A percentile compares a stretch with the other conserved stretches of the same genome.
phyloP scores from a whole-genome alignment of 208 protist genomes.

The Trypanosoma conorhini region DNA sequence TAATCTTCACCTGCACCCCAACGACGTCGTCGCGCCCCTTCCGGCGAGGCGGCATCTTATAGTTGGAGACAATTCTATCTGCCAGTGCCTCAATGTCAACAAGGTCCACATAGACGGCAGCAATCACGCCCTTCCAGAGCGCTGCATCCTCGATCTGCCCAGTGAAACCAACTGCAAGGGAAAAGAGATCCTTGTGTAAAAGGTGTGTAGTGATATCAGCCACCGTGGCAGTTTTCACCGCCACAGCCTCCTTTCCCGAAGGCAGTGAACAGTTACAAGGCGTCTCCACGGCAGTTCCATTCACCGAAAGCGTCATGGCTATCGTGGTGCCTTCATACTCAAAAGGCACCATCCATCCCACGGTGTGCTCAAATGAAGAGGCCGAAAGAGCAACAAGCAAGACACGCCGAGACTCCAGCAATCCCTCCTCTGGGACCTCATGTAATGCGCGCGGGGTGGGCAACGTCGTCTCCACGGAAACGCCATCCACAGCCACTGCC shows the following conservation, averaged over 20 bases:
- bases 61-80: slow-evolving; percentile 45
- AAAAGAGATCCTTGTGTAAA: slow-evolving; percentile 47
- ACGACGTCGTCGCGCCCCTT: slow-evolving; percentile 27
- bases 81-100: slow-evolving; percentile 35
- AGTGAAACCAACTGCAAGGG: slow-evolving; percentile 55
- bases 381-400: slow-evolving; percentile 64
- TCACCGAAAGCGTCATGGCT: slow-evolving; percentile 72
- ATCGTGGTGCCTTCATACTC: slow-evolving; percentile 47
- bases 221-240: slow-evolving; percentile 57
- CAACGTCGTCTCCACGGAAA: slow-evolving; percentile 51
- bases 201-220: slow-evolving; percentile 68
- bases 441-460: slow-evolving; percentile 46
- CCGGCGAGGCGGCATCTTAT: slow-evolving; percentile 18
- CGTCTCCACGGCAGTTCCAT: slow-evolving; percentile 39
- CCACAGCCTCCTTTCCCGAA: slow-evolving; percentile 53
- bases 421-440: slow-evolving; percentile 41
- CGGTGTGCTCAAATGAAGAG: slow-evolving; percentile 49
- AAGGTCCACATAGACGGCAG: slow-evolving; percentile 67
- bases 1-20: slow-evolving; percentile 50
- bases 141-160: slow-evolving; percentile 42
- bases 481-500: slow-evolving; percentile 64
- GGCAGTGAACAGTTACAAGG: slow-evolving; percentile 60
- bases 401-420: slow-evolving; percentile 51
- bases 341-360: slow-evolving; percentile 74
- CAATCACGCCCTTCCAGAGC: slow-evolving; percentile 73